These are phyloP conservation scores for Haplosporangium sp. DNA, from an alignment of 371 early-diverging fungal genomes.

Conservation along the genomic window DNA sequence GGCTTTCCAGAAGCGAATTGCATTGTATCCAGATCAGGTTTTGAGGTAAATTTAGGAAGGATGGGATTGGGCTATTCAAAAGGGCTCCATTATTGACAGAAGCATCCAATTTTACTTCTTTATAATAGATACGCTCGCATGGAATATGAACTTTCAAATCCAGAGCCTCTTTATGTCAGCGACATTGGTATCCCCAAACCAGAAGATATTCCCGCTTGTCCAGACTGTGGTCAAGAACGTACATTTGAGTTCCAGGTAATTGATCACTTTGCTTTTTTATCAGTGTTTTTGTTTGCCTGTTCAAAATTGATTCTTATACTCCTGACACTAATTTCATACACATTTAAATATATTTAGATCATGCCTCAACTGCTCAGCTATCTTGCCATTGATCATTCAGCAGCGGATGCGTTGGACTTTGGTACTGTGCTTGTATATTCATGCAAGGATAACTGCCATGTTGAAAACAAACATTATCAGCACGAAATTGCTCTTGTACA, in stretches of 20 bases:
- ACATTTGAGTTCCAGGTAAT: constrained; percentile 93
- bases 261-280: not conserved
- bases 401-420: constrained; percentile 88
- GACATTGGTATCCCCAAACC: constrained; percentile 70
- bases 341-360: constrained; percentile 57
- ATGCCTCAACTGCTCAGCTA: constrained; percentile 88
- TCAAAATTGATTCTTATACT: not conserved
- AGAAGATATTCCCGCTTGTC: constrained; percentile 77
- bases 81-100: no score
- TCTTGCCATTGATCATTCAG: constrained; percentile 81
- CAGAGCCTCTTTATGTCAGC: constrained; percentile 87
- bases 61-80: no score
- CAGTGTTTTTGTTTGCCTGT: not conserved
- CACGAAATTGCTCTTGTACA: constrained; percentile 79
- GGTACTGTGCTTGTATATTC: constrained; percentile 91
- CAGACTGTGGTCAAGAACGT: constrained; percentile 78
- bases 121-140: constrained; percentile 72
- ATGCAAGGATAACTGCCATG: constrained; percentile 87
- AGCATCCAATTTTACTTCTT: not conserved
- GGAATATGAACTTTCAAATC: constrained; percentile 70
- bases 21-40: constrained; percentile 86
- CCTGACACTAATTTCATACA: not conserved
- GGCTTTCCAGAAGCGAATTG: constrained; percentile 89
- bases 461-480: constrained; percentile 64
- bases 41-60: constrained; percentile 67